Evolutionary conservation across 305 asterid genomes (phyloP).

Genomic region (Solanum hybrid): DNA sequence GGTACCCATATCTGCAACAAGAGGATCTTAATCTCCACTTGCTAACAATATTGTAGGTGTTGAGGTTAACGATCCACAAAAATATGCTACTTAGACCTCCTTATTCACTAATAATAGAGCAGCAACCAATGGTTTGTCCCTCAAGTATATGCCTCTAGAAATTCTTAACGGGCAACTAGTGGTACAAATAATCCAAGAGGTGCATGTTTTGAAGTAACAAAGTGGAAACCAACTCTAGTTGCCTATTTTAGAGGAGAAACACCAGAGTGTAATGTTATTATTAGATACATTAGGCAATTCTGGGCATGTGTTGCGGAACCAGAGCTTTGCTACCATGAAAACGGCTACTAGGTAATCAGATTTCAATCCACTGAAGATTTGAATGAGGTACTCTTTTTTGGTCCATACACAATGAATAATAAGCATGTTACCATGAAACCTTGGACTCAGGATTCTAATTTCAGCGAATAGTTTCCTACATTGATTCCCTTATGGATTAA

Average conservation of each 20-base stretch:
- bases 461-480: background rate
- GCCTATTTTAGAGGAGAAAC: background rate
- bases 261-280: background rate
- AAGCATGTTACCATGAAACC: too few species aligned
- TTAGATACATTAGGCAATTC: background rate
- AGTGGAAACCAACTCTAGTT: background rate
- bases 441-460: background rate
- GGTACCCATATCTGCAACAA: background rate
- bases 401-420: background rate
- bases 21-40: background rate
- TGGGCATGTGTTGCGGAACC: background rate
- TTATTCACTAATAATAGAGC: background rate
- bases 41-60: background rate
- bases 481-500: background rate
- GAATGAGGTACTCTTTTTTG: background rate
- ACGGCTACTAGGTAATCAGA: background rate
- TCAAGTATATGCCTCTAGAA: background rate
- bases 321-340: background rate
- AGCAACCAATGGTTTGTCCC: background rate
- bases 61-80: background rate
- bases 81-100: background rate
- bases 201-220: background rate
- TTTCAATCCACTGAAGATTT: background rate
- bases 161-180: background rate
- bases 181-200: background rate